A percentile compares a stretch with the other conserved stretches of the same genome.
Conservation (phyloP, 305 asterid species). For the Fraxinus dipetala region DNA sequence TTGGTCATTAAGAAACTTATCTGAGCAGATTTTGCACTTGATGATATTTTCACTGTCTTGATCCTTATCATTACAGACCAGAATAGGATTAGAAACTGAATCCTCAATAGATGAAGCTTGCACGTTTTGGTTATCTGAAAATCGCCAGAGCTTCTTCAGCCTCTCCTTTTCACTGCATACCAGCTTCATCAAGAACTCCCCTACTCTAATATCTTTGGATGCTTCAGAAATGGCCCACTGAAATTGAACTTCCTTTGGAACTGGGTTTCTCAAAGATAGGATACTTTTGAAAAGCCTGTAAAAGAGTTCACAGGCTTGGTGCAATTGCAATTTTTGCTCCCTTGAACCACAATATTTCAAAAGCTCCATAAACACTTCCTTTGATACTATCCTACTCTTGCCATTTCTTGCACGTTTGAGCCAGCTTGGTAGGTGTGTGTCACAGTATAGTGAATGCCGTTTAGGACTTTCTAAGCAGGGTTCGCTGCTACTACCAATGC, state of each 20-base stretch:
- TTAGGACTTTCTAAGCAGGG: constrained; percentile 68
- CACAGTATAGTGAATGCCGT: constrained; percentile 81
- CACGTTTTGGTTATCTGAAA: constrained; percentile 42
- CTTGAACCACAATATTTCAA: constrained; percentile 59
- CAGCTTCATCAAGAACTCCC: constrained; percentile 61
- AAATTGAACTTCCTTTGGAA: constrained; percentile 86
- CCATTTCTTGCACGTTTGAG: constrained; percentile 99
- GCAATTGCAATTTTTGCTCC: constrained; percentile 76
- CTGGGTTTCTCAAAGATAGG: constrained; percentile 78
- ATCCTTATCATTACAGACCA: constrained; percentile 32
- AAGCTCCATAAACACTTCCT: constrained; percentile 86
- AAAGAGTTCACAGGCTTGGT: constrained; percentile 93
- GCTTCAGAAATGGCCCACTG: constrained; percentile 97
- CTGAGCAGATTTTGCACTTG: constrained; percentile 84
- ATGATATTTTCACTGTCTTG: constrained; percentile 42
- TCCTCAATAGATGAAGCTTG: constrained; percentile 48
- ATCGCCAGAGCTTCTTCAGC: constrained; percentile 71
- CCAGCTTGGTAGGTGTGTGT: constrained; percentile 95
- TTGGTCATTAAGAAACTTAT: constrained; percentile 58
- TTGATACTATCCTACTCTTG: constrained; percentile 83
- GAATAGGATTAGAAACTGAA: constrained; percentile 33
- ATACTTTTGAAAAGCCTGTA: constrained; percentile 83
- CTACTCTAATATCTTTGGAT: constrained; percentile 61
- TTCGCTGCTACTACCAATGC: constrained; percentile 67
- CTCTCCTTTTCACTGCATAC: constrained; percentile 75